Base-by-base conservation (phyloP, 2,329 filamentous ascomycete genomes). In the Microdochium nivale region DNA sequence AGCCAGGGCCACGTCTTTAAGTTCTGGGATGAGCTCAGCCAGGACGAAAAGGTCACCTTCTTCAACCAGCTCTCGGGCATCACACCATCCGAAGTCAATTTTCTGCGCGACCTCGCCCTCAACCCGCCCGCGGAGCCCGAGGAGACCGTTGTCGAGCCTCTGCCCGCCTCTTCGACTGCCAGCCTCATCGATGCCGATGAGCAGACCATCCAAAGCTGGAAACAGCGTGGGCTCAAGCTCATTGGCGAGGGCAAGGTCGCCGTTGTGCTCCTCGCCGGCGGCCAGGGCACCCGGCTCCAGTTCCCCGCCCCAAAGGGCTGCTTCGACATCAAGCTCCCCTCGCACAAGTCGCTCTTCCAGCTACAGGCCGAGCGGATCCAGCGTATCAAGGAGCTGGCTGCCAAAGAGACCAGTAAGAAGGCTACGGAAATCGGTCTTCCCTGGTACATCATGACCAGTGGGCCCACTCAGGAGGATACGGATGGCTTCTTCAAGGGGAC, bases 391-490 rank as follows among this genome's bases (percentile, higher is more conserved):
- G 73, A 84, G 62, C 76, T 97, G 57, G 91, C 92, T 44, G 78
- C 83, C 60, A 83, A 87, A 68, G 40, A 44, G 40, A 83, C 85
- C 66, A 76, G 81, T 51, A 79, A 79, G 53, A 75, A 72, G 54
- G 75, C 74, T 48, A 69, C 70, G 56, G 75, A 75, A 51, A 82
- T 83, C 44, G 76, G 86, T 30, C 84, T 97, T 43, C 94, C 94
- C 13, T 99, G 94, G 94, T 99, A 99, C 73, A 90, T 99, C 70
- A 99, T 99, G 94, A 99, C 94, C 62, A 96, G 90, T 63, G 94
- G 94, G 3, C 94, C 94, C 47, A 99, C 94, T 8, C 83, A 91
- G 59, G 83, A 83, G 55, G 89, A 91, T 40, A 99, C 94, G n/a
- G 88, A 96, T 76, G 77, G 87, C 55, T 99, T 94, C 76, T 97